phyloP scores from a whole-genome alignment of 352 stramenopile genomes.

The Aphanomyces invadans region DNA sequence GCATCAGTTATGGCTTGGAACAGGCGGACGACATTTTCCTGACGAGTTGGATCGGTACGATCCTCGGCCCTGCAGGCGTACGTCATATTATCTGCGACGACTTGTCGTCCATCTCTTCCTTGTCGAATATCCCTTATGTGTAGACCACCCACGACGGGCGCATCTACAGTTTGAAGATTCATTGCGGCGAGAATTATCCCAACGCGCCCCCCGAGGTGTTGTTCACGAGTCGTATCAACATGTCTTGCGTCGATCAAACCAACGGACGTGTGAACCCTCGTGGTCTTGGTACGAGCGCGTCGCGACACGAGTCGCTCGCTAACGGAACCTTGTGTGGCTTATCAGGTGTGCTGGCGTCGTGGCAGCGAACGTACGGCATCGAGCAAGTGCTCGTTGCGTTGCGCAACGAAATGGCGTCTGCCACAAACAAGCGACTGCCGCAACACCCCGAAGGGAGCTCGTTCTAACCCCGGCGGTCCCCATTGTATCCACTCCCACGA shows the following conservation, averaged over 20 bases:
- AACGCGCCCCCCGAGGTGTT: constrained; percentile 87
- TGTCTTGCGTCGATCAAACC: constrained; percentile 92
- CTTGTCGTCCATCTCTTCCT: neutral
- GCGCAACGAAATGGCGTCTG: constrained; percentile 83
- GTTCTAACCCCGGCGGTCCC: constrained; percentile 69
- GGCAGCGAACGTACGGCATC: constrained; percentile 86
- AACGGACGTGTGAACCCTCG: constrained; percentile 72
- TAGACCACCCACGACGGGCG: constrained; percentile 94
- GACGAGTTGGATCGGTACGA: constrained; percentile 96
- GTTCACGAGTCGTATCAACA: constrained; percentile 97
- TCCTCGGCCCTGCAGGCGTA: constrained; percentile 93
- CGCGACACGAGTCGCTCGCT: neutral
- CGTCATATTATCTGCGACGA: constrained; percentile 26
- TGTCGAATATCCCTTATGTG: neutral
- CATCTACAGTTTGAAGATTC: constrained; percentile 94
- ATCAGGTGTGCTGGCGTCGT: constrained; percentile 47
- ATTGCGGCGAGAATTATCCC: constrained; percentile 93
- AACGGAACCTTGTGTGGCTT: neutral
- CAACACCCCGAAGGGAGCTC: constrained; percentile 85
- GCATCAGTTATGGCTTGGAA: constrained; percentile 92
- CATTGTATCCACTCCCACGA: no score
- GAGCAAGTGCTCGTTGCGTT: constrained; percentile 86
- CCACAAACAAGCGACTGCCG: constrained; percentile 82
- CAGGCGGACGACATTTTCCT: constrained; percentile 97
- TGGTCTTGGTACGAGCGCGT: constrained; percentile 34